Evolutionary conservation across 208 protist genomes (phyloP).

Genomic region (Leishmania lainsoni): DNA sequence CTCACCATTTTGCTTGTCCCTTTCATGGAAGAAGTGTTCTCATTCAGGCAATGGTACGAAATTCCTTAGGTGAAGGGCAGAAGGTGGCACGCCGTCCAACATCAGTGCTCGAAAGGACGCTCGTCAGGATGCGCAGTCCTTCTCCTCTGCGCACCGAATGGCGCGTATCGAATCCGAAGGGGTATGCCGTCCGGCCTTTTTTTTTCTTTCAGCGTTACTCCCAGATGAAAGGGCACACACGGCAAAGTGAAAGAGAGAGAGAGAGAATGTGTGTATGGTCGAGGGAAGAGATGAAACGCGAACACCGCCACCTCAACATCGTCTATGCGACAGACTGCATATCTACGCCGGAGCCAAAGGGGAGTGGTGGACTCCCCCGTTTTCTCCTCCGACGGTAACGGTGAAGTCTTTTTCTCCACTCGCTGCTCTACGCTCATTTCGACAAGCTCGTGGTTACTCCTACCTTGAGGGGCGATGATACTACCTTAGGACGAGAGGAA

Average conservation of each 20-base stretch:
- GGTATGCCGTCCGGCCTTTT: too few relatives aligned
- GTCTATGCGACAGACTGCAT: background rate
- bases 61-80: background rate
- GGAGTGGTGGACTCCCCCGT: background rate
- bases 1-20: background rate
- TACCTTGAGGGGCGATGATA: background rate
- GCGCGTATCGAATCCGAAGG: background rate
- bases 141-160: background rate
- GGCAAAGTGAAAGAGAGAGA: background rate
- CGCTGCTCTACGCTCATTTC: background rate
- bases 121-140: background rate
- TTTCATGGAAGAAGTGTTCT: background rate
- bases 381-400: background rate
- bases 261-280: background rate
- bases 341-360: background rate
- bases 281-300: background rate
- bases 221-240: background rate
- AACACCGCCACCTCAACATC: background rate
- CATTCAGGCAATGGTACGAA: background rate
- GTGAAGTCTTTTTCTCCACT: background rate
- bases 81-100: background rate
- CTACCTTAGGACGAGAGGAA: constrained; percentile 27
- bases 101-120: background rate
- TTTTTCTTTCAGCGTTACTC: background rate
- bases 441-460: background rate